Evolutionary conservation across 2,329 filamentous ascomycete species (phyloP), one percentile per base, ranked within the genome.

Genomic region (Penicillium brasilianum): DNA sequence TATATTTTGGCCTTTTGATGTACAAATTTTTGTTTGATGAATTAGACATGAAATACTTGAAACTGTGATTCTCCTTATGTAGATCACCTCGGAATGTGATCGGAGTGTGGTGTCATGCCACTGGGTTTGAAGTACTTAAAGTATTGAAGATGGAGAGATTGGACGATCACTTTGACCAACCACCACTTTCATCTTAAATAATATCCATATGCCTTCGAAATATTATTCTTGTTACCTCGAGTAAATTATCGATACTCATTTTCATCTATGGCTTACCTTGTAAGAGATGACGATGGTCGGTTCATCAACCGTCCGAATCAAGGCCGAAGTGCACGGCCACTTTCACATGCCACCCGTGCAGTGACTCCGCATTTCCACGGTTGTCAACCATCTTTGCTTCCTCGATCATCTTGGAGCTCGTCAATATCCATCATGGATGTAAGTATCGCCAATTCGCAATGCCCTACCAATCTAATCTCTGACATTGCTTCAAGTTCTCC

Each of bases 301-400:
- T n/a, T 20, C 10, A 36, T 13, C 30, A 11, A 30, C 48, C 39
- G 11, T 18, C 41, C 50, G 50, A 30, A 14, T 25, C 30, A 41
- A 55, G 32, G 57, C 48, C 44, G 41, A 37, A 52, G 58, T 52
- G 61, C 61, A 63, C 66, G 62, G 60, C 48, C 61, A 53, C 55
- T 65, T 65, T 71, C 68, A 71, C 69, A 71, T 70, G 68, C 46
- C 66, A 59, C 61, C 58, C 57, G 65, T 67, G 66, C 56, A 55
- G 52, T 63, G 65, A 55, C 67, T 70, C 68, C 67, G 68, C 68
- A 70, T 69, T 63, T 65, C 55, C 50, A 57, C 51, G 41, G 36
- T 53, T 54, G 53, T 55, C 61, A 7, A 10, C 39, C 14, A 32
- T 25, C 32, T 53, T 59, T 30, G 28, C 44, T 53, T 60, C 44